Base-by-base conservation (phyloP, 805 yeast species). In the Metschnikowia chrysomelidarum region DNA sequence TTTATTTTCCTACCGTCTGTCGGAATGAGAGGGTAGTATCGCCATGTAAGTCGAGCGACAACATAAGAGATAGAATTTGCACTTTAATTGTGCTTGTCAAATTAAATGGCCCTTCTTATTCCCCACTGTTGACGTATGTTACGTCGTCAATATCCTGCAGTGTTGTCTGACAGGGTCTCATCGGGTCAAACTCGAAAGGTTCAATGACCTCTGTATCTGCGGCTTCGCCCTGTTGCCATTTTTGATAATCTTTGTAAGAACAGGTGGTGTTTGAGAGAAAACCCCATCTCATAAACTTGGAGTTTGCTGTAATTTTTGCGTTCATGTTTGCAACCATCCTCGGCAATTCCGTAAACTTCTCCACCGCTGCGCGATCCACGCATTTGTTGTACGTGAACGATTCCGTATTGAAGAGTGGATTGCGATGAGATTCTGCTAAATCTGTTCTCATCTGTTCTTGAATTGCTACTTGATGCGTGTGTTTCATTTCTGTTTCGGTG, bases 141-240 rank as follows among this genome's bases (percentile, higher is more conserved):
- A 6, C 12, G 12, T 16, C 11, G 20, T 7, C 17, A 9, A 36
- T 20, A 12, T 30, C 32, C 1, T n/a, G 4, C 3, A 26, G 12
- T 12, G 23, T 30, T 7, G 31, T 28, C 12, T n/a, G 16, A 2
- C 35, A 30, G 4, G 44, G 44, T 14, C 19, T 19, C 36, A 40
- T 19, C 16, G 17, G 16, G 6, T n/a, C 9, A 17, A 36, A 40
- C 25, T 40, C 44, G 5, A 36, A 33, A 5, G 44, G 44, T 24
- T 33, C 36, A 6, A 40, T 20, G 9, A 30, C 8, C 19, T 13
- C 19, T 12, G 16, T 19, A 7, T 13, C n/a, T 3, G 26, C 5
- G 10, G 9, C 14, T 18, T 5, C 12, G 5, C 18, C 16, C 10
- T 18, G 12, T 11, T 22, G 6, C 5, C 24, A 20, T 13, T 27